Base-by-base conservation (phyloP, 2,329 filamentous ascomycete genomes). In the Colletotrichum graminicola region DNA sequence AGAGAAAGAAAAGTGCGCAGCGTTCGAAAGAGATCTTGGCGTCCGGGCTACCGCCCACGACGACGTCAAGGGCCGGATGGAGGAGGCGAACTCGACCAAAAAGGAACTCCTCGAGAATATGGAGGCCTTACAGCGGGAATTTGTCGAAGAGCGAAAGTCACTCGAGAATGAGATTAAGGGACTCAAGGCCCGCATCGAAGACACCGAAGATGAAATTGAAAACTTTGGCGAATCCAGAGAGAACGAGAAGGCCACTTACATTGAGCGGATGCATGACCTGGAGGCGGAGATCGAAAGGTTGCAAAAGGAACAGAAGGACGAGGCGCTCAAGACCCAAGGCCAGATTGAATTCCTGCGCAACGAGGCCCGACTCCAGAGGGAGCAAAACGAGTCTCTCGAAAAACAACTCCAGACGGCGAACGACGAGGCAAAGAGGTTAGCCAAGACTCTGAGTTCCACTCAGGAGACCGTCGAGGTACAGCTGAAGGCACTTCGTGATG, bases 101-200 rank as follows among this genome's bases (percentile, higher is more conserved):
- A 93, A 93, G 76, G 96, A 98, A 80, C 89, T 99, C 12, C 90
- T 99, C 82, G 92, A 94, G 74, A 99, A 99, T 77, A 94, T 99
- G 84, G 94, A 98, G 78, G 92, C 95, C 16, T 89, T 97, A 74
- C 94, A 98, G 80, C 90, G 90, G 34, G 96, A 98, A 77, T 98
- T 97, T 75, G 86, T 93, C 45, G 90, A 91, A 61, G 95, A 98
- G 80, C 90, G 96, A 49, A 94, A 93, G 77, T 92, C 91, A 12
- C 85, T 98, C 0, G 93, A 97, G 75, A 86, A 89, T 21, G 95
- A 98, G 78, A 91, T 96, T 68, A 92, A 91, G 75, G 88, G 89
- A 18, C 87, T 95, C 68, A 95, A 92, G 77, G 86, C 91, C 65
- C 92, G 91, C 63, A 85, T 96, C 0, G 96, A 98, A 78, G 94